phyloP scores from a whole-genome alignment of 2,329 filamentous ascomycete genomes.

The Penicillium sp. region DNA sequence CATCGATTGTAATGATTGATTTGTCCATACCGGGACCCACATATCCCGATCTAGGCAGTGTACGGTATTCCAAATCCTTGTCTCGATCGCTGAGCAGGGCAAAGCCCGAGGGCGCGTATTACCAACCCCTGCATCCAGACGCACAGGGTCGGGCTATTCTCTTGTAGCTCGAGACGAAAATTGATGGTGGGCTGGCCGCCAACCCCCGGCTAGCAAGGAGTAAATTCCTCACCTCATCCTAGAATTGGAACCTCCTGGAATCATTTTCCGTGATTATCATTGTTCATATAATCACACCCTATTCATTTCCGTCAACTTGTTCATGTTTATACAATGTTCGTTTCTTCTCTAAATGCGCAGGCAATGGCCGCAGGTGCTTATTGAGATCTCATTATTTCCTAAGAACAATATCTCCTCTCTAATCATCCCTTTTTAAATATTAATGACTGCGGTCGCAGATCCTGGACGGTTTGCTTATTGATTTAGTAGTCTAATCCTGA shows the following conservation, averaged over 20 bases:
- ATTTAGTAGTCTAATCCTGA: too few relatives aligned
- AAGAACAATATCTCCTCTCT: too few relatives aligned
- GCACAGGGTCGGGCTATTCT: background rate
- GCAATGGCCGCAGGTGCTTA: background rate
- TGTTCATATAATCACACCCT: background rate
- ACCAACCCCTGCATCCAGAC: background rate
- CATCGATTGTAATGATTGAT: background rate
- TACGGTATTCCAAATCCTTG: background rate
- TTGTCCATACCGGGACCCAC: background rate
- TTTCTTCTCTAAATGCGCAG: background rate
- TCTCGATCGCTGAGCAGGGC: background rate
- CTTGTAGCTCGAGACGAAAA: background rate
- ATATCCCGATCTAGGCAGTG: background rate
- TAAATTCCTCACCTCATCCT: background rate
- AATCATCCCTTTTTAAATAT: too few relatives aligned
- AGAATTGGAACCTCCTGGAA: background rate
- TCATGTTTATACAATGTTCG: background rate
- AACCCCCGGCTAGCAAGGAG: background rate
- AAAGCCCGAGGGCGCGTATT: background rate
- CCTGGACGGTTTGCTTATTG: too few relatives aligned
- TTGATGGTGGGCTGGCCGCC: background rate
- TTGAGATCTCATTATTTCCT: background rate
- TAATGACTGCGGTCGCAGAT: too few relatives aligned
- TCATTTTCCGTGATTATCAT: background rate
- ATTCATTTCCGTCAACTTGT: background rate